These are phyloP conservation scores for Coniochaeta ligniaria DNA, from an alignment of 2,329 filamentous ascomycete species.

Conservation along the genomic window DNA sequence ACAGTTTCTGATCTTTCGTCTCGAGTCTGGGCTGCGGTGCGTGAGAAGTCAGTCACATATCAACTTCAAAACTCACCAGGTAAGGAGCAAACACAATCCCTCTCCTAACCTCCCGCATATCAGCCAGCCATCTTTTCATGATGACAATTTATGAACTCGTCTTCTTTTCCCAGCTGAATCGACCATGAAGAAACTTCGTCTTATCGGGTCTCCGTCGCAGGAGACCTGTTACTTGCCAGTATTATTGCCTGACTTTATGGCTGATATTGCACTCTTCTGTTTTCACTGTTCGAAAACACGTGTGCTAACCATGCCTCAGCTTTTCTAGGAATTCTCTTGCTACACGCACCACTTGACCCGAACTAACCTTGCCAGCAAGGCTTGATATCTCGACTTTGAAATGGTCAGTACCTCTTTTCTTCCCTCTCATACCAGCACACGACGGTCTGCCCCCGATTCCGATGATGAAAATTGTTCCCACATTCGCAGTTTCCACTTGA, in stretches of 20 bases:
- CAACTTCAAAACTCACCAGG: background rate
- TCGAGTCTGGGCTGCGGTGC: background rate
- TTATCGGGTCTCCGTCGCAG: conserved; percentile 54
- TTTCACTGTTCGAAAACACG: background rate
- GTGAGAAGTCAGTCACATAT: background rate
- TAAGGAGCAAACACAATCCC: background rate
- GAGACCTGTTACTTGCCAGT: conserved; percentile 87
- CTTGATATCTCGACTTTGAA: background rate
- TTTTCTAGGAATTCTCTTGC: background rate
- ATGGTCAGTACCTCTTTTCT: conserved; percentile 18
- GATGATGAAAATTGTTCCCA: conserved; percentile 69
- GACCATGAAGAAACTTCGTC: conserved; percentile 73
- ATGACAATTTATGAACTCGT: conserved; percentile 65
- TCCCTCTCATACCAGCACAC: background rate
- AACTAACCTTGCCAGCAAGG: background rate
- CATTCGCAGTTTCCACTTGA: conserved; percentile 90
- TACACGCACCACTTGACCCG: background rate
- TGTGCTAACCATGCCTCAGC: background rate
- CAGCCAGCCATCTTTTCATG: conserved; percentile 35
- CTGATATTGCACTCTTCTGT: background rate
- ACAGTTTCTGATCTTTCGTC: background rate
- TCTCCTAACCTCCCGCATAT: background rate
- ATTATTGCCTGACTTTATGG: conserved; percentile 58
- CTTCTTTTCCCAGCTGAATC: conserved; percentile 89
- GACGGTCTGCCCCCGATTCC: conserved; percentile 16